A percentile compares a stretch with the other conserved stretches of the same genome.
phyloP scores from a whole-genome alignment of 148 eudicot genomes.

The Salicornia ramosissima region DNA sequence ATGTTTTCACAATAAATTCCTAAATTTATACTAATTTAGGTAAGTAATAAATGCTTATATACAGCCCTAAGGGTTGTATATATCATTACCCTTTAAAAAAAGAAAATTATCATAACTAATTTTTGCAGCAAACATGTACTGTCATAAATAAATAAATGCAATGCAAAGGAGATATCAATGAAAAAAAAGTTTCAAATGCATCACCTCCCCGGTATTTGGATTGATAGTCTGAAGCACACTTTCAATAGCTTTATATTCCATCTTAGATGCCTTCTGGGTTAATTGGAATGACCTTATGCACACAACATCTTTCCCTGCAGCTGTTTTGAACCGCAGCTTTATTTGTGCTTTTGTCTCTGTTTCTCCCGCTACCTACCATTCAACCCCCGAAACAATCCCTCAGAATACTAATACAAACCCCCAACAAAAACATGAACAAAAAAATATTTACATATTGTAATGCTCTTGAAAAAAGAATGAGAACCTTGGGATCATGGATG shows the following conservation, averaged over 20 bases:
- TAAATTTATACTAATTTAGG: too few species aligned
- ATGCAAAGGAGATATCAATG: too few species aligned
- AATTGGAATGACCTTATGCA: slow-evolving; percentile 95
- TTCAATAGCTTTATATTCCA: slow-evolving; percentile 98
- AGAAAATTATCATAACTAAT: too few species aligned
- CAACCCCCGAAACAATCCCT: slow-evolving; percentile 11
- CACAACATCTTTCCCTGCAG: slow-evolving; percentile 92
- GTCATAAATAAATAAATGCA: too few species aligned
- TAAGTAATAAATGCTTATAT: too few species aligned
- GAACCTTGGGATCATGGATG: slow-evolving; percentile 97
- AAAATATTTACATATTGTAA: not conserved
- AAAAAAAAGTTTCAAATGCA: not conserved
- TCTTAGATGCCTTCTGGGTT: slow-evolving; percentile 88
- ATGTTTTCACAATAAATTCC: too few species aligned
- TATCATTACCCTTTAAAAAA: too few species aligned
- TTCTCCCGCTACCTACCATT: slow-evolving; percentile 85
- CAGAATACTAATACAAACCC: not conserved
- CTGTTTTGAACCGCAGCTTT: slow-evolving; percentile 94
- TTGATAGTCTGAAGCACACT: slow-evolving; percentile 95
- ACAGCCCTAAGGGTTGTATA: too few species aligned
- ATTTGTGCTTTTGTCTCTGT: slow-evolving; percentile 98
- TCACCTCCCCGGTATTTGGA: slow-evolving; percentile 97
- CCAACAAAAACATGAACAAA: not conserved
- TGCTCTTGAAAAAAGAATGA: not conserved
- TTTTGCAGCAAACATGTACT: too few species aligned